Base-by-base conservation (phyloP, 768 basidiomycete genomes). In the Sarcodon sp. region DNA sequence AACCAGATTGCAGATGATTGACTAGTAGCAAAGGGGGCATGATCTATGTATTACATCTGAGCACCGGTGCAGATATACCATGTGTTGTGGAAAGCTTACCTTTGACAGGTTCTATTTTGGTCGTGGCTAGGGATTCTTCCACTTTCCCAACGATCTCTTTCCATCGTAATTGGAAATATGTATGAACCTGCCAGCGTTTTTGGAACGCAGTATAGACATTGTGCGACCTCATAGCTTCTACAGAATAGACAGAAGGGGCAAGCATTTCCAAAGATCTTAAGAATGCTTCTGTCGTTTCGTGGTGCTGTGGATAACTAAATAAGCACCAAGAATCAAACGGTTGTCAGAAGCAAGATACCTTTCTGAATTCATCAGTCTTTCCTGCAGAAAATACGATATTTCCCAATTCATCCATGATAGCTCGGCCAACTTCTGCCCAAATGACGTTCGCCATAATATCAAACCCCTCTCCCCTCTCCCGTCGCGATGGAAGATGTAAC, bases 91-190 rank as follows among this genome's bases (percentile, higher is more conserved):
- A 4, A 36, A 10, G 47, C 60, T 45, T 44, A 78, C 81, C 72
- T 60, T 66, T 67, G 21, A 63, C 59, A 15, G 62, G 61, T 41
- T 73, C 71, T 18, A 81, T 58, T 38, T 63, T 64, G 18, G 67
- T 62, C 15, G 58, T 57, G 13, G 64, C 59, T 11, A 98, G 64
- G 2, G 67, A 64, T 10, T 83, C 80, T 65, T 99, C 96, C 12
- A 96, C 65, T 45, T 69, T 71, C 0, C 73, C 66, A 0, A 92
- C 79, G 46, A 94, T 87, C 58, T 96, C 94, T 64, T 96, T 96
- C 90, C 93, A 94, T 39, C 94, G 76, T 51, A 99, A 69, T 58
- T 99, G 96, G 62, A 94, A 98, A 61, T 98, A 98, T 7, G 98
- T 86, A 1, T 90, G 87, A 3, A 99, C 73, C 60, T 98, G 96